A percentile compares a stretch with the other conserved stretches of the same genome.
Evolutionary conservation across 2,329 filamentous ascomycete species (phyloP).

Genomic region (Arthroderma uncinatum): DNA sequence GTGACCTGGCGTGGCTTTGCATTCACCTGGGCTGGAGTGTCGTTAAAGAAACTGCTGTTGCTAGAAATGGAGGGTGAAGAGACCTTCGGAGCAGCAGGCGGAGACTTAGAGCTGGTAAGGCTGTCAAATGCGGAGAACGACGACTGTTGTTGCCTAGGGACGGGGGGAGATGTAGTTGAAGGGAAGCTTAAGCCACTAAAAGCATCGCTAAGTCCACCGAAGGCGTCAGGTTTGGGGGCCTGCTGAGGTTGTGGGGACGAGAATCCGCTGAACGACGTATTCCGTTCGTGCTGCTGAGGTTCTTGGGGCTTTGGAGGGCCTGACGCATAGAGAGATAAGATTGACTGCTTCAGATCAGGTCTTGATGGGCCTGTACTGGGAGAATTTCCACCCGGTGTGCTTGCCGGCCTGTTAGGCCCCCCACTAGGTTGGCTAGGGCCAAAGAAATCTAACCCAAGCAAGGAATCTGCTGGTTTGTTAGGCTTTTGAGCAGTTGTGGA

Average conservation of each 20-base stretch:
- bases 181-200: conserved; percentile 61
- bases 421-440: conserved; percentile 50
- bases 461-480: conserved; percentile 68
- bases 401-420: conserved; percentile 54
- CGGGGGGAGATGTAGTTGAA: conserved; percentile 31
- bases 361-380: conserved; percentile 54
- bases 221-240: conserved; percentile 35
- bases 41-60: conserved; percentile 72
- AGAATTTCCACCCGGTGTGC: conserved; percentile 55
- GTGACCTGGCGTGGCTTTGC: conserved; percentile 29
- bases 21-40: conserved; percentile 49
- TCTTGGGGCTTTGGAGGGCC: conserved; percentile 64
- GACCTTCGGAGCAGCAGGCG: conserved; percentile 37
- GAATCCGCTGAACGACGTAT: conserved; percentile 57
- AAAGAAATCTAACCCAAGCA: conserved; percentile 88
- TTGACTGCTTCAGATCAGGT: conserved; percentile 93
- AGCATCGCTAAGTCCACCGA: conserved; percentile 66
- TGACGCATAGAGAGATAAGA: conserved; percentile 85
- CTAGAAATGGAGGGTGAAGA: conserved; percentile 41
- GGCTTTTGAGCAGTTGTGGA: conserved; percentile 46
- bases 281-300: conserved; percentile 47
- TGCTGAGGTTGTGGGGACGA: conserved; percentile 40
- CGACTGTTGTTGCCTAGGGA: conserved; percentile 16
- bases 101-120: conserved; percentile 32
- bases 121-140: conserved; percentile 15